Percentiles rank a stretch among this genome's conserved stretches.
Conservation (phyloP, 331 rosid species). For the Pyrus hybrid region DNA sequence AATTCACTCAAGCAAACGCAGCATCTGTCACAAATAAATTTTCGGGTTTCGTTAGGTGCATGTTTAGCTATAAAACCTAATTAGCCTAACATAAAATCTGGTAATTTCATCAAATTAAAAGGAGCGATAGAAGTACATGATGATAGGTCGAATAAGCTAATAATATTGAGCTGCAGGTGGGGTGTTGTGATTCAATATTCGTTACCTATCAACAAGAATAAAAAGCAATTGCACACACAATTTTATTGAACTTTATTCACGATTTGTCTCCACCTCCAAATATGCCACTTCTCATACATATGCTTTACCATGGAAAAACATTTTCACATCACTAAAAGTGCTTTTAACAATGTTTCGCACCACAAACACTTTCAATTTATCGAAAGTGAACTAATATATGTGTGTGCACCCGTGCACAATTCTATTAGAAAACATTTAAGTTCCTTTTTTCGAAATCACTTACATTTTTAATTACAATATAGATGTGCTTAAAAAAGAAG, state of each 20-base stretch:
- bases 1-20: constrained; percentile 88
- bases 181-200: neutral
- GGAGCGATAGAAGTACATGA: neutral
- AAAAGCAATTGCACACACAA: neutral
- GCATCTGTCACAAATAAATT: constrained; percentile 37
- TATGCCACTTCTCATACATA: constrained; percentile 18
- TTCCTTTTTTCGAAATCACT: too few species aligned
- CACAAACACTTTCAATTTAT: too few species aligned
- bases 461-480: too few species aligned
- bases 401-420: too few species aligned
- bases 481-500: too few species aligned
- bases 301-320: too few species aligned
- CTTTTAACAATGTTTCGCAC: too few species aligned
- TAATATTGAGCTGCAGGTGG: too few species aligned
- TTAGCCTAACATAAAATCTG: neutral
- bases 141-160: neutral
- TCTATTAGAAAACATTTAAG: too few species aligned
- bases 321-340: too few species aligned
- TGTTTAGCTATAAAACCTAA: too few species aligned
- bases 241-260: constrained; percentile 11
- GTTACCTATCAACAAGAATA: neutral
- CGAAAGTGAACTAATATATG: too few species aligned
- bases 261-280: constrained; percentile 29
- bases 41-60: neutral
- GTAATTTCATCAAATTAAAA: neutral